Conservation (phyloP, 192 early-diverging fungal species). For the Gamsiella multidivaricata region DNA sequence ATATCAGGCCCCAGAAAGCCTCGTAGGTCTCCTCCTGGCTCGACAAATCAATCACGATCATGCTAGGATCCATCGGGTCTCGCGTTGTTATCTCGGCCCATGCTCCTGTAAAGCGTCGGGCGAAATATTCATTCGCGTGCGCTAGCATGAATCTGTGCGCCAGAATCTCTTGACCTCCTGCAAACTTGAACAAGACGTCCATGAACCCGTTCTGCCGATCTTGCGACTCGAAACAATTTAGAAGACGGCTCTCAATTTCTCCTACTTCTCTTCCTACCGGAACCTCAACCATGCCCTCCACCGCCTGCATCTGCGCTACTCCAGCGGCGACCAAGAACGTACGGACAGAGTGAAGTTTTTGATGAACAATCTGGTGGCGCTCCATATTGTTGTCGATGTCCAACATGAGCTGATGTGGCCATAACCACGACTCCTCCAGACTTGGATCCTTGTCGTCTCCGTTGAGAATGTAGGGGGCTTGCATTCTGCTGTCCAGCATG, state of each 20-base stretch:
- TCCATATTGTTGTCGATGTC: slow-evolving; percentile 21
- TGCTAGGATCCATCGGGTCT: not conserved
- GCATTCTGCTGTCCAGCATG: not conserved
- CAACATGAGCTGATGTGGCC: slow-evolving; percentile 19
- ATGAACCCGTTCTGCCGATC: slow-evolving; percentile 21
- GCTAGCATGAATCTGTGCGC: slow-evolving; percentile 31
- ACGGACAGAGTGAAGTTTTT: not conserved
- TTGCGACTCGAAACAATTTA: slow-evolving; percentile 14
- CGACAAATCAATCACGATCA: slow-evolving; percentile 23
- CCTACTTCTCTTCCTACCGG: not conserved
- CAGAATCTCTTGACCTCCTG: not conserved
- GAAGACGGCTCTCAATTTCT: slow-evolving; percentile 1
- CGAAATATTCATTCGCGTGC: slow-evolving; percentile 14
- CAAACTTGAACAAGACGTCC: slow-evolving; percentile 31
- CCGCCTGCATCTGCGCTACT: slow-evolving; percentile 5
- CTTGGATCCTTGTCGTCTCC: slow-evolving; percentile 12
- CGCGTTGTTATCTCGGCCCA: slow-evolving; percentile 3
- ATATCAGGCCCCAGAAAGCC: slow-evolving; percentile 16
- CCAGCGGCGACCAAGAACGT: slow-evolving; percentile 14
- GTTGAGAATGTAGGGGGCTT: slow-evolving; percentile 18
- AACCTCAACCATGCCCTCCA: not conserved
- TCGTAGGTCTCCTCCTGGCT: not conserved
- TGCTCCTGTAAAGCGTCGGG: not conserved
- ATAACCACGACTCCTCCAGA: not conserved
- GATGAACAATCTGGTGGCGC: not conserved